Evolutionary conservation across 176 grass and related monocot genomes (phyloP), one percentile per base, ranked within the genome.

Genomic region (Musa beccarii): DNA sequence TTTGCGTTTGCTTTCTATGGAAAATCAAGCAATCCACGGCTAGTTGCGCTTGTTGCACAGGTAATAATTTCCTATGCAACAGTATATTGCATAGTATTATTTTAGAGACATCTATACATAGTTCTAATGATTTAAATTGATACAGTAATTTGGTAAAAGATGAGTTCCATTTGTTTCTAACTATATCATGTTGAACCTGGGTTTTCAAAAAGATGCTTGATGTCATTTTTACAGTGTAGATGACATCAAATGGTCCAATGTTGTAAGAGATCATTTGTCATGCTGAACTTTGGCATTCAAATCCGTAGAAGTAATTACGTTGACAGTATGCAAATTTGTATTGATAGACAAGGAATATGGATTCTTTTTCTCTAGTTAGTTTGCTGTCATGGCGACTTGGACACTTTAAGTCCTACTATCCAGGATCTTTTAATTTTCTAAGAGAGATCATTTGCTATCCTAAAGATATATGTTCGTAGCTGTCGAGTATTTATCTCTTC

Each of bases 1-100:
- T 89, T 93, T 93, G 90, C 93, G 21, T 83, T 97, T 87, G 90
- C 93, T 78, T 97, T 97, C 78, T 82, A 93, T 25, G 90, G 93
- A 84, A 89, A 83, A 49, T 85, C 88, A 75, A 83, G 85, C 83
- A 88, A 52, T 65, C 86, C 90, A 52, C 87, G 84, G 70, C 85
- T 97, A 50, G 90, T 97, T 69, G 93, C 93, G 25, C 90, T 97
- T 82, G 63, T 93, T 84, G 93, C 93, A 68, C 93, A 97, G 78
- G 86, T 88, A 81, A 77, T 78, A 71, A 55, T 70, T 75, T 56
- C 24, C 54, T 28, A 28, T 57, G 13, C 53, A 74, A 74, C 49
- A 24, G 24, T 28, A 65, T 53, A 17, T 12, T 22, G 12, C 57
- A 80, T 49, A 20, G 26, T 21, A 11, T 25, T 51, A 51, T 76